Conservation (phyloP, 164 flowering plant genomes). For the Nelumbo lutea region DNA sequence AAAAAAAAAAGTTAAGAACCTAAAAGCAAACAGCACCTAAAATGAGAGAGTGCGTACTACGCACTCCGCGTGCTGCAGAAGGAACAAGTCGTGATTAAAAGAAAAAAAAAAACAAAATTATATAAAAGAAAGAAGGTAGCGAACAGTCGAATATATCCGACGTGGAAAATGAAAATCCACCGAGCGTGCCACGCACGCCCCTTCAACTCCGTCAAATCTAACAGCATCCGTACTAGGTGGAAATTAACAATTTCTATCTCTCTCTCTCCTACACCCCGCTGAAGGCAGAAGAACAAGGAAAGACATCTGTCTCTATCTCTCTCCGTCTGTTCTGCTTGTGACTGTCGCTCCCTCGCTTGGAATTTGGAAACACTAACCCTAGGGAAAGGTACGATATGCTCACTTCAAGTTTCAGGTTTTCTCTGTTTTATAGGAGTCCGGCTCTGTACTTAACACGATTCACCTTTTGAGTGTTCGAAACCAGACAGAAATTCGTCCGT, state of each 20-base stretch:
- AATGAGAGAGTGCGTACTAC: conserved; percentile 7
- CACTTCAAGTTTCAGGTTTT: conserved; percentile 3
- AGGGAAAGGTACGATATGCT: conserved; percentile 10
- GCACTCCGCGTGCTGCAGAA: conserved; percentile 14
- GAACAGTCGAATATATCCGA: not conserved
- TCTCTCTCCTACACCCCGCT: conserved; percentile 1
- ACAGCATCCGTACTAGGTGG: conserved; percentile 20
- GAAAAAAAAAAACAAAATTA: not conserved
- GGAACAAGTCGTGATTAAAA: not conserved
- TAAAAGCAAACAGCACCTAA: no score
- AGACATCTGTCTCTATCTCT: not conserved
- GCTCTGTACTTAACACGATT: not conserved
- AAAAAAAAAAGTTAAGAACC: no score
- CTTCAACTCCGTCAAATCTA: conserved; percentile 27
- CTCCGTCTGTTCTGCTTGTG: no score
- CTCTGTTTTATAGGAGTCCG: not conserved
- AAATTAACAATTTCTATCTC: conserved; percentile 5
- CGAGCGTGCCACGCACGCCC: conserved; percentile 7
- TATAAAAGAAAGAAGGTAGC: not conserved
- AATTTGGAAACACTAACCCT: conserved; percentile 4
- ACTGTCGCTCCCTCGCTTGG: conserved; percentile 4
- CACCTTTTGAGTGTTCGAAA: conserved; percentile 5
- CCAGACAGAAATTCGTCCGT: conserved; percentile 1
- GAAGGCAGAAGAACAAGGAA: not conserved
- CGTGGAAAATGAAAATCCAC: conserved; percentile 24